Conservation (phyloP, 1,284 basidiomycete species). For the Ganoderma leucocontextum region DNA sequence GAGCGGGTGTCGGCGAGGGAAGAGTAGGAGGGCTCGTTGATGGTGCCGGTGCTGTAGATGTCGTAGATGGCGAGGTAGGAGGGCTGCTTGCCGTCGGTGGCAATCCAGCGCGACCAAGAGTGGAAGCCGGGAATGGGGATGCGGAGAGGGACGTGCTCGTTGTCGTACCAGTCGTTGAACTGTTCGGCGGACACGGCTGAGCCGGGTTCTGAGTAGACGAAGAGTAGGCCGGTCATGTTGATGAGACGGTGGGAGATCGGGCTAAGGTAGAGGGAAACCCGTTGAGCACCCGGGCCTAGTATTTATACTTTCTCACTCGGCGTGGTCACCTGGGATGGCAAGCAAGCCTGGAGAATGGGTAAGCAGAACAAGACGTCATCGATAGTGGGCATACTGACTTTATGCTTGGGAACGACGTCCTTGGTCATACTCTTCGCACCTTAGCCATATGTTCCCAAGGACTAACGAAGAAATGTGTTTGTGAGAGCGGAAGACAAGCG, state of each 20-base stretch:
- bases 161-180: slow-evolving; percentile 65
- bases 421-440: too few relatives aligned
- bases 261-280: too few relatives aligned
- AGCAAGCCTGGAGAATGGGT: too few relatives aligned
- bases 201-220: slow-evolving; percentile 44
- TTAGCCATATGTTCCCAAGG: too few relatives aligned
- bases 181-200: slow-evolving; percentile 36
- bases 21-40: slow-evolving; percentile 57
- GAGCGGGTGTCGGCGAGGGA: slow-evolving; percentile 56
- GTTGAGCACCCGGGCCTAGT: too few relatives aligned
- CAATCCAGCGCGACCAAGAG: slow-evolving; percentile 58
- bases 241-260: background rate
- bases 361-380: too few relatives aligned
- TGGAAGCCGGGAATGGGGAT: slow-evolving; percentile 59
- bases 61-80: slow-evolving; percentile 66
- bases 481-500: too few relatives aligned
- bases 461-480: too few relatives aligned
- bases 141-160: slow-evolving; percentile 69
- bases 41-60: slow-evolving; percentile 54
- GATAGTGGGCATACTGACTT: too few relatives aligned
- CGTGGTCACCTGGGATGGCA: too few relatives aligned
- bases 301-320: too few relatives aligned
- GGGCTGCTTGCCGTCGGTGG: slow-evolving; percentile 50
- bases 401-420: too few relatives aligned
- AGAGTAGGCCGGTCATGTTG: slow-evolving; percentile 34